Evolutionary conservation across 345 rosid species (phyloP).

Genomic region (Viola odorata): DNA sequence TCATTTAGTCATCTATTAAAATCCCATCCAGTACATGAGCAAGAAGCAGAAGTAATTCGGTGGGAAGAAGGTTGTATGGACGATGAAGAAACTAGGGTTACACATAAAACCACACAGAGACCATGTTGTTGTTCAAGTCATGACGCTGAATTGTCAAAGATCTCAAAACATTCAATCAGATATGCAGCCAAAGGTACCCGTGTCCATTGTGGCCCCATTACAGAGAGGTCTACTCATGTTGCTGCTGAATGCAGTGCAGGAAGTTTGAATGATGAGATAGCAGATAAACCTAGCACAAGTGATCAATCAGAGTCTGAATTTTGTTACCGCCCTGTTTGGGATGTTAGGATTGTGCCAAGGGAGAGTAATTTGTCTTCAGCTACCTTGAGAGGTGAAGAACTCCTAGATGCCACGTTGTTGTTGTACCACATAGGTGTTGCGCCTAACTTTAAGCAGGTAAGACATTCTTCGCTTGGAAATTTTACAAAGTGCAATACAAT

Average conservation of each 20-base stretch:
- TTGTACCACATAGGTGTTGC: slow-evolving; percentile 90
- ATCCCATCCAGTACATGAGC: slow-evolving; percentile 56
- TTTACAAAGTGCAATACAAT: no score
- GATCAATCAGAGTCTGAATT: slow-evolving; percentile 79
- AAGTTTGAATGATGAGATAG: slow-evolving; percentile 77
- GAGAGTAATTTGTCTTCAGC: slow-evolving; percentile 58
- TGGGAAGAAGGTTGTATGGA: slow-evolving; percentile 99
- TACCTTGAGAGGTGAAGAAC: slow-evolving; percentile 80
- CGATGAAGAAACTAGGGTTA: slow-evolving; percentile 64
- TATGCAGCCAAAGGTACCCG: slow-evolving; percentile 49
- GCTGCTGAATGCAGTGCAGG: slow-evolving; percentile 75
- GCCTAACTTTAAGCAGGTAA: slow-evolving; percentile 93
- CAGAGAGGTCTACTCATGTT: slow-evolving; percentile 84
- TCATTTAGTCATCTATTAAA: slow-evolving; percentile 73
- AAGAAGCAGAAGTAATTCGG: slow-evolving; percentile 64
- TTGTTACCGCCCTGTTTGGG: slow-evolving; percentile 58
- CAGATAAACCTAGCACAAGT: slow-evolving; percentile 88
- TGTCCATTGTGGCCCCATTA: slow-evolving; percentile 53
- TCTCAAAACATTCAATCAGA: slow-evolving; percentile 54
- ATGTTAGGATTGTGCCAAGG: slow-evolving; percentile 43
- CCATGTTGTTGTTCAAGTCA: slow-evolving; percentile 91
- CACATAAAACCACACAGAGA: slow-evolving; percentile 68
- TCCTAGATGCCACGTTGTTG: slow-evolving; percentile 67
- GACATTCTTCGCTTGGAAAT: slow-evolving; percentile 7
- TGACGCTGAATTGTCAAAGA: slow-evolving; percentile 63